Evolutionary conservation across 805 yeast species (phyloP).

Genomic region (Wickerhamomyces mucosus): DNA sequence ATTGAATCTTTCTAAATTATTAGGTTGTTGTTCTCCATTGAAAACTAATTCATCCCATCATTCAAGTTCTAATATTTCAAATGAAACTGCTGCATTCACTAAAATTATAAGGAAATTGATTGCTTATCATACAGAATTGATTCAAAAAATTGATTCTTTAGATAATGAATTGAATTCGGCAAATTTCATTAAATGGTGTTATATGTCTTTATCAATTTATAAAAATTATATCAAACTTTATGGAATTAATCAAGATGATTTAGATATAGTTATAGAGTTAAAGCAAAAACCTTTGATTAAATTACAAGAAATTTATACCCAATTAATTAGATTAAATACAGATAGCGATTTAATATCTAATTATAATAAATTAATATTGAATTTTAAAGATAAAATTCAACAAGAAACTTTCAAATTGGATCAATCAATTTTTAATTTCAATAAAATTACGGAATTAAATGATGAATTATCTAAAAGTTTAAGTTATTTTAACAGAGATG

Average conservation of each 20-base stretch:
- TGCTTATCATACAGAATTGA: constrained; percentile 10
- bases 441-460: constrained; percentile 10
- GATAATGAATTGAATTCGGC: constrained; percentile 1
- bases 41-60: no score
- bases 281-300: constrained; percentile 10
- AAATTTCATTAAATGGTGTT: constrained; percentile 7
- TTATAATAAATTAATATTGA: not conserved
- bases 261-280: constrained; percentile 8
- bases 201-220: constrained; percentile 6
- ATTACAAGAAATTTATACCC: not conserved
- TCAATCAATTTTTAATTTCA: constrained; percentile 8
- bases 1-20: constrained; percentile 8
- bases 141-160: constrained; percentile 1
- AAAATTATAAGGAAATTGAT: constrained; percentile 7
- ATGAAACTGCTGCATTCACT: no score
- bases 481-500: constrained; percentile 11
- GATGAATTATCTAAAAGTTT: constrained; percentile 3
- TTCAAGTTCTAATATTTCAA: no score
- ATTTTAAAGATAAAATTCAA: not conserved
- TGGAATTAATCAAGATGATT: constrained; percentile 4
- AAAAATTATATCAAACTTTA: constrained; percentile 6
- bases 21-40: constrained; percentile 8
- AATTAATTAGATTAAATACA: not conserved
- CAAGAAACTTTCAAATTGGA: not conserved
- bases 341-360: not conserved